Base-by-base conservation (phyloP, 805 yeast genomes). In the Yamadazyma takamatsuzukensis region DNA sequence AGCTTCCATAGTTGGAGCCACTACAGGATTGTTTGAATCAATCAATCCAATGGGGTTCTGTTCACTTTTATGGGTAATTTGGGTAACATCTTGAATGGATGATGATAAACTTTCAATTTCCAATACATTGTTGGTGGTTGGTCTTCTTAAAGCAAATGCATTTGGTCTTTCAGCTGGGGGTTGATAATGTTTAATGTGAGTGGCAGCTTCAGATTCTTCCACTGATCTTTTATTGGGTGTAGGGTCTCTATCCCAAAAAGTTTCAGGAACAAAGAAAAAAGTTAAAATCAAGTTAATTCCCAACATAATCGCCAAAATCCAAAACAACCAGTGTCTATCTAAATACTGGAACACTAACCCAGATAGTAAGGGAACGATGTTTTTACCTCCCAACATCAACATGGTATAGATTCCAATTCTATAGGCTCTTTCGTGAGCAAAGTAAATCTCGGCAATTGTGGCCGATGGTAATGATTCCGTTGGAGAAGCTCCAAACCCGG, bases 401-500 rank as follows among this genome's bases (percentile, higher is more conserved):
- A 76, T 59, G 4, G 81, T 76, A 49, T 76, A 76, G 27, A 76
- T 56, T 2, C 81, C 82, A 1, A 74, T 56, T 33, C 81, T 63
- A 47, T 75, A 76, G 3, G 80, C 81, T 36, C 81, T 62, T 48
- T 76, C 80, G 43, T 76, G 81, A 27, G 74, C 70, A 44, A 74
- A 76, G 42, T 68, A 76, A 30, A 78, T 72, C 45, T 78, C 83
- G 4, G 81, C 78, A 30, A 78, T 70, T 2, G 80, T 73, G 4
- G 82, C 69, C 2, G 74, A 64, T 2, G 82, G 81, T 33, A 78
- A 56, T 3, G 79, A 72, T 52, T 78, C 83, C 9, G 76, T 68
- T 4, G 82, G 80, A 4, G 80, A 66, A 25, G 75, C 72, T 3
- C 83, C 83, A 33, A 78, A 51, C n/a, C 81, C 83, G 47, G 68